These are phyloP conservation scores for Massarina eburnea DNA, from an alignment of 2,329 filamentous ascomycete species.

Conservation along the genomic window DNA sequence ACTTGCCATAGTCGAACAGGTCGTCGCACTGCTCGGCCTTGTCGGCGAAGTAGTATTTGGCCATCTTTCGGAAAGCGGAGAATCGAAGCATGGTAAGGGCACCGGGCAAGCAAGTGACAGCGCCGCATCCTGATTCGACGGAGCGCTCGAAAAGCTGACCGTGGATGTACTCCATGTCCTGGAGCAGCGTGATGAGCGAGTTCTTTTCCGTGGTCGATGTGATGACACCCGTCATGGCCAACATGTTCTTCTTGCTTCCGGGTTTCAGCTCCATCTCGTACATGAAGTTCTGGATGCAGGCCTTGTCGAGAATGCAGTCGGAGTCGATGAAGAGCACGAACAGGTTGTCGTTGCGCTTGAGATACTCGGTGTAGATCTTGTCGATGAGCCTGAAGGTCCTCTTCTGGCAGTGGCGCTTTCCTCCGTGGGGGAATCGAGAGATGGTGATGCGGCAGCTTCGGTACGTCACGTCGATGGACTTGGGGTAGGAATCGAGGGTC, in stretches of 20 bases:
- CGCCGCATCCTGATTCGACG: slow-evolving; percentile 89
- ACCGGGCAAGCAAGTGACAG: slow-evolving; percentile 91
- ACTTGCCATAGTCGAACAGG: slow-evolving; percentile 95
- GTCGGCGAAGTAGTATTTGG: slow-evolving; percentile 97
- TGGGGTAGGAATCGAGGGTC: slow-evolving; percentile 75
- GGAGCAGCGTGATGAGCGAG: slow-evolving; percentile 84
- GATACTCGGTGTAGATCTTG: slow-evolving; percentile 84
- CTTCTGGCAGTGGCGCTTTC: slow-evolving; percentile 93
- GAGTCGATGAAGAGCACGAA: slow-evolving; percentile 98
- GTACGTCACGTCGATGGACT: slow-evolving; percentile 88
- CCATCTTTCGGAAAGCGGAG: slow-evolving; percentile 94
- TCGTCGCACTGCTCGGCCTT: slow-evolving; percentile 95
- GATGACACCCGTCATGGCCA: slow-evolving; percentile 97
- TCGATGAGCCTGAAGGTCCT: slow-evolving; percentile 91
- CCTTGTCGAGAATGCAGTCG: slow-evolving; percentile 87
- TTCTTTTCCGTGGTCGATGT: slow-evolving; percentile 90
- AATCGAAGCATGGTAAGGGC: slow-evolving; percentile 95
- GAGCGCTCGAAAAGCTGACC: slow-evolving; percentile 95
- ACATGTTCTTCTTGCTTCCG: slow-evolving; percentile 86
- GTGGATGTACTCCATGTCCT: slow-evolving; percentile 98
- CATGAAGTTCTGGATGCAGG: slow-evolving; percentile 95
- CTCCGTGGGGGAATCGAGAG: slow-evolving; percentile 88
- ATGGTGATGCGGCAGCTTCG: slow-evolving; percentile 82
- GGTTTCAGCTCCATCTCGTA: slow-evolving; percentile 98
- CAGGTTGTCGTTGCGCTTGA: slow-evolving; percentile 84